Percentiles rank a stretch among this genome's conserved stretches.
phyloP scores from a whole-genome alignment of 129 eudicot genomes.

The Helianthus tuberosus region DNA sequence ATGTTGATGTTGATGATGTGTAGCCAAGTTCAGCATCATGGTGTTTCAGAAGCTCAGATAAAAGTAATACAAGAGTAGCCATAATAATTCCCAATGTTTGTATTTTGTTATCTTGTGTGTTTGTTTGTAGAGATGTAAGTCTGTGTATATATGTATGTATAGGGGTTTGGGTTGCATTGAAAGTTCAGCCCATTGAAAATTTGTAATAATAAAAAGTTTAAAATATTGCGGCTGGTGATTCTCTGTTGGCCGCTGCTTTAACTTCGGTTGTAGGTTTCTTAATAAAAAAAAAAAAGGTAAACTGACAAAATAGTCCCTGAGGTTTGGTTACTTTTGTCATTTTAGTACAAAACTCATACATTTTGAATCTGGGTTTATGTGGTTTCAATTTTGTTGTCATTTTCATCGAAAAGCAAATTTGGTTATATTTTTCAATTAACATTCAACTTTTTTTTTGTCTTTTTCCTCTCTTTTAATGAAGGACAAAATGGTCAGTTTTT shows the following conservation, averaged over 20 bases:
- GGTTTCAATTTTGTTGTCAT: too few species aligned
- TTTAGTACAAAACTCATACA: too few species aligned
- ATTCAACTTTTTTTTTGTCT: too few species aligned
- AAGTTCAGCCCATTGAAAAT: conserved; percentile 20
- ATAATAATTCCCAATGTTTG: neutral
- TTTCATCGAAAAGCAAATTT: too few species aligned
- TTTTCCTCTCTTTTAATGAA: too few species aligned
- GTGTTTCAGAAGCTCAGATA: conserved; percentile 67
- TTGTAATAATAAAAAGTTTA: neutral
- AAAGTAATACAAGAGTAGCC: conserved; percentile 72
- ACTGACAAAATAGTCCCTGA: too few species aligned
- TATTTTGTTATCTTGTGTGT: neutral
- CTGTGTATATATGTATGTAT: neutral
- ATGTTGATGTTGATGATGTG: conserved; percentile 25
- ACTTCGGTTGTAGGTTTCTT: neutral
- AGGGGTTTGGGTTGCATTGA: neutral
- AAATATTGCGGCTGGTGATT: conserved; percentile 4
- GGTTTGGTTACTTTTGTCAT: too few species aligned
- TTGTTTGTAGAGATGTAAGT: neutral
- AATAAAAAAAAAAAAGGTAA: neutral
- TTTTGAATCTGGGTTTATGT: too few species aligned
- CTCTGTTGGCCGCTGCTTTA: conserved; percentile 15
- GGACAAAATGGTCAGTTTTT: too few species aligned
- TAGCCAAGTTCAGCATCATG: conserved; percentile 41
- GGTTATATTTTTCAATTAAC: too few species aligned